A percentile compares a stretch with the other conserved stretches of the same genome.
Conservation (phyloP, 2,329 filamentous ascomycete species). For the Fusarium napiforme region DNA sequence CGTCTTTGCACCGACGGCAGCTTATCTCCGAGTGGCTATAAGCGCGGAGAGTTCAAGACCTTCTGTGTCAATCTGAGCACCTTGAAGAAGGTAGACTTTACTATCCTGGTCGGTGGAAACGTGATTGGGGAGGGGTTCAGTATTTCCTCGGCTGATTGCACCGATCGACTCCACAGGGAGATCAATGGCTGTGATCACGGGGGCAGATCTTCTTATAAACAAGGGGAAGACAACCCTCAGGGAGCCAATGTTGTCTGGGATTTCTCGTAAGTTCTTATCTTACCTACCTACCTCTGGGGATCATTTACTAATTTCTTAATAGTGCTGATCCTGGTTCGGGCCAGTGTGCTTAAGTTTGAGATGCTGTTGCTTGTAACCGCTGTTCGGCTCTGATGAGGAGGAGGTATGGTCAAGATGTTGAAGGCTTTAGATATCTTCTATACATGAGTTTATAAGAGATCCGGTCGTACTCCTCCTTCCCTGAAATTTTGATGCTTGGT, state of each 20-base stretch:
- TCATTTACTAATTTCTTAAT: neutral
- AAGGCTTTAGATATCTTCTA: neutral
- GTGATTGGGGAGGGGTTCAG: neutral
- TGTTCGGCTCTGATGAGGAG: neutral
- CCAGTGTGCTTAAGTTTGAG: neutral
- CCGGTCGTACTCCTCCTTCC: neutral
- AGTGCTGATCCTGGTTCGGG: neutral
- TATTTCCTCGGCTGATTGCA: neutral
- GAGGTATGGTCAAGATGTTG: neutral
- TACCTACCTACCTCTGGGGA: neutral
- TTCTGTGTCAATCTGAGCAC: neutral
- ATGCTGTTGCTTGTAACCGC: neutral
- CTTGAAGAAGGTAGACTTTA: neutral
- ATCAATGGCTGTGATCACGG: neutral
- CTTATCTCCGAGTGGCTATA: neutral
- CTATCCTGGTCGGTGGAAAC: neutral
- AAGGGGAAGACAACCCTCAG: neutral
- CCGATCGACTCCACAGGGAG: neutral
- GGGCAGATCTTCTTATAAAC: neutral
- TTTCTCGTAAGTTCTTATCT: neutral
- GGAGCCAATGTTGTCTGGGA: neutral
- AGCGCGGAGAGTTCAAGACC: neutral
- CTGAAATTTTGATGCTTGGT: accelerated
- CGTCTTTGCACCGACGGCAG: neutral
- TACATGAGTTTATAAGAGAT: neutral